Base-by-base conservation (phyloP, 164 flowering plant genomes). In the Paratinospora sagittata region DNA sequence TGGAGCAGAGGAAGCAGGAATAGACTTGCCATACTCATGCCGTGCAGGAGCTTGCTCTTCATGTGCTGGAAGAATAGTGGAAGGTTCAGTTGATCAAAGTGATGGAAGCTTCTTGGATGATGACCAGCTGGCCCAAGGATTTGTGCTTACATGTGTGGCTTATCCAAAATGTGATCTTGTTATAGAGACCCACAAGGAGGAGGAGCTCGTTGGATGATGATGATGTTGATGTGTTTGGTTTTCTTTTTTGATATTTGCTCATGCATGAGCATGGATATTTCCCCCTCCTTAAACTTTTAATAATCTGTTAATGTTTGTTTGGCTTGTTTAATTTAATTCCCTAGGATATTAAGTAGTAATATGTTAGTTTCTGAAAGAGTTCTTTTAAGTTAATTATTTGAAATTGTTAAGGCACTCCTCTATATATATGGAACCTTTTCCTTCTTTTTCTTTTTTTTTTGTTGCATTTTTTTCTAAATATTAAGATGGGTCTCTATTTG, bases 31-130 rank as follows among this genome's bases (percentile, higher is more conserved):
- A 0, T 91, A 89, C 89, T 91, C 96, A 0, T 93, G 97, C 87
- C 77, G 94, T 26, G 97, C 98, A 0, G 98, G 98, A 0, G 77
- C 98, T 27, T 93, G 98, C 86, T 91, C 97, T 5, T 84, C 92
- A 0, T 91, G 98, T 58, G 93, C 88, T 2, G 96, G 97, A 0
- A 89, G 83, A 72, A 70, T 93, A 0, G 73, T 83, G 8, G 11
- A 1, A 2, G 98, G 97, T 0, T 8, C 0, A 0, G 81, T 90
- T 2, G 97, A 93, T 67, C 98, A 93, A 74, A 74, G 82, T 0
- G 97, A 93, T 57, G 78, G 76, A 0, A 86, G 85, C 74, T 93
- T 85, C 82, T 88, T 90, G 21, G 94, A 93, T 9, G 98, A 91
- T 69, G 94, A 90, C 0, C 98, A 93, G 81, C 74, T 90, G 2